Evolutionary conservation across 2,329 filamentous ascomycete species (phyloP), one percentile per base, ranked within the genome.

Genomic region (Calonectria multiphialidica): DNA sequence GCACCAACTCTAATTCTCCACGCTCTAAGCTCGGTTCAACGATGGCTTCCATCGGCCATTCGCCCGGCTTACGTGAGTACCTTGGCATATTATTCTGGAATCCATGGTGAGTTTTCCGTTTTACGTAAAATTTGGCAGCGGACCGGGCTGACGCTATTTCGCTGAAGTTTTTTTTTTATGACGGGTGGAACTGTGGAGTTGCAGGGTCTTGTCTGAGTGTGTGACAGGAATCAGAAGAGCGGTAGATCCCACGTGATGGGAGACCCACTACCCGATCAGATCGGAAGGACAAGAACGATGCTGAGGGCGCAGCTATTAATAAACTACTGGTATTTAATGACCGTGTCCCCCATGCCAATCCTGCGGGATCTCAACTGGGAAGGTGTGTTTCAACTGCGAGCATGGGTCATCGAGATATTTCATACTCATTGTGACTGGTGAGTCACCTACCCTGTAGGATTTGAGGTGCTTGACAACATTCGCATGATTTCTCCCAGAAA

Each of bases 191-290:
- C 40, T 28, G 44, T 50, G 55, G 55, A 53, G 44, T 50, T 28
- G 66, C 66, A 59, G 44, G 55, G 66, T n/a, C 44, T 12, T 7
- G 21, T 47, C 44, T 44, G 42, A n/a, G 18, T n/a, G 18, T n/a
- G 21, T 23, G 35, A 15, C 13, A 30, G 53, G 53, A 59, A 59
- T 28, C 21, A 59, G 7, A 40, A 21, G 30, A 25, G 53, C 35
- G 2, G 53, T 25, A 40, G 53, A 59, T 59, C 53, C 86, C 5
- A 90, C 78, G 3, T 86, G 89, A 21, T 64, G 86, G 75, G 16
- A 90, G 78, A 0, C 88, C 49, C 35, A 66, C 28, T 21, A 8
- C 25, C 25, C 40, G 49, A 66, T 15, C 33, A 21, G 49, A 59
- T 59, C 53, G 53, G 53, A 18, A 59, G 53, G 30, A 16, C 23